Base-by-base conservation (phyloP, 2,329 filamentous ascomycete species). In the Cercospora beticola region DNA sequence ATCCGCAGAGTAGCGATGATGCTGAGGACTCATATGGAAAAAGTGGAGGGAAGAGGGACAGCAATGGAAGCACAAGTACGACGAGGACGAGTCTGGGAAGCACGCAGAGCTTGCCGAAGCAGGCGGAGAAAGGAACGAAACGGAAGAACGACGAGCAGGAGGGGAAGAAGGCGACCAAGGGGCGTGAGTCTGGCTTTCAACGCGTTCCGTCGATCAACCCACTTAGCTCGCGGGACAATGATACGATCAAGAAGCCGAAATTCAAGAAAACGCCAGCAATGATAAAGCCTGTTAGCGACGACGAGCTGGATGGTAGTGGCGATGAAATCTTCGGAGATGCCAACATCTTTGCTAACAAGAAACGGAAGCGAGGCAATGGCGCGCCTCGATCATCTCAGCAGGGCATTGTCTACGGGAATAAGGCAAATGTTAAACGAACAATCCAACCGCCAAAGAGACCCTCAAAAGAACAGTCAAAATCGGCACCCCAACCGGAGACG, bases 1-100 rank as follows among this genome's bases (percentile, higher is more conserved):
- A 65, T 52, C 64, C 64, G 40, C 33, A 60, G n/a, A 65, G 54
- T 60, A 65, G 64, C 16, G 59, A 57, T 26, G 64, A 65, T 18
- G 40, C 16, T 21, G 64, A 65, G 9, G 36, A 31, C 8, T 21
- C 52, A 28, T 40, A n/a, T 21, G 36, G 18, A 1, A 23, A 23
- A 14, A 9, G 10, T 8, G 49, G 12, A 21, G 3, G 8, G n/a
- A 54, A 57, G 31, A 57, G 23, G n/a, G 14, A 40, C 40, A 33
- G 62, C 62, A 57, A 57, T 33, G 49, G 62, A 23, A 57, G n/a
- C 23, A 58, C 52, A 31, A 57, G 26, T 31, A 63, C 43, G 23
- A 23, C 43, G 21, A 64, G n/a, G 49, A 28, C 43, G n/a, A 57
- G 49, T 14, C 5, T 57, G n/a, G 52, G 62, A 2, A 40, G 49